These are phyloP conservation scores for Rhynchospora pubera DNA, from an alignment of 176 grass and related monocot genomes.

Conservation along the genomic window DNA sequence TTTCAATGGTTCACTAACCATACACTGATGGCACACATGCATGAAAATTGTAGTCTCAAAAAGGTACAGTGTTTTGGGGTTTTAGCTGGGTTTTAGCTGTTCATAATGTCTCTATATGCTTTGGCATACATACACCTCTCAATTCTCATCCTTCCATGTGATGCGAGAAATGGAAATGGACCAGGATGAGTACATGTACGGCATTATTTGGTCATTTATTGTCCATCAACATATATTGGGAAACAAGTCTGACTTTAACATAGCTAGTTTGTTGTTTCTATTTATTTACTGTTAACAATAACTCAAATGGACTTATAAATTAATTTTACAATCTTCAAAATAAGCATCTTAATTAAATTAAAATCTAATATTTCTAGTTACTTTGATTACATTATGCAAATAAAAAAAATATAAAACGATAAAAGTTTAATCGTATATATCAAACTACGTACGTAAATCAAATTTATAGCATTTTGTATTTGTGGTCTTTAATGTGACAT, in stretches of 20 bases:
- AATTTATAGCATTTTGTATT: not conserved
- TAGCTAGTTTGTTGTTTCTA: not conserved
- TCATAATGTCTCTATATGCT: not conserved
- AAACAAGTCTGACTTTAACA: not conserved
- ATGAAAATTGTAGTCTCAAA: not conserved
- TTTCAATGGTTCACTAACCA: not conserved
- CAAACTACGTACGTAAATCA: too few relatives aligned
- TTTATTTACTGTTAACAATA: not conserved
- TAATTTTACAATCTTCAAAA: too few relatives aligned
- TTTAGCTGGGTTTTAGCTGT: not conserved
- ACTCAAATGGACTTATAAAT: too few relatives aligned
- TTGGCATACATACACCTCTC: not conserved
- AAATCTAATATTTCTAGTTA: not conserved
- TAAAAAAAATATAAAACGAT: not conserved
- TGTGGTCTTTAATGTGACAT: not conserved
- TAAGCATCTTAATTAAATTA: not conserved
- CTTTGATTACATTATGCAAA: not conserved
- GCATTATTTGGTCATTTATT: not conserved
- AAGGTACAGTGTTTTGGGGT: not conserved
- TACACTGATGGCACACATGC: not conserved
- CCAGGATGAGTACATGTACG: not conserved
- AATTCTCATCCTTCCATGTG: not conserved
- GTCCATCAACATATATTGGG: not conserved
- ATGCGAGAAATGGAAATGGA: not conserved
- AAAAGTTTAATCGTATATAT: too few relatives aligned